Conservation (phyloP, 129 eudicot species). For the Tanacetum coccineum region DNA sequence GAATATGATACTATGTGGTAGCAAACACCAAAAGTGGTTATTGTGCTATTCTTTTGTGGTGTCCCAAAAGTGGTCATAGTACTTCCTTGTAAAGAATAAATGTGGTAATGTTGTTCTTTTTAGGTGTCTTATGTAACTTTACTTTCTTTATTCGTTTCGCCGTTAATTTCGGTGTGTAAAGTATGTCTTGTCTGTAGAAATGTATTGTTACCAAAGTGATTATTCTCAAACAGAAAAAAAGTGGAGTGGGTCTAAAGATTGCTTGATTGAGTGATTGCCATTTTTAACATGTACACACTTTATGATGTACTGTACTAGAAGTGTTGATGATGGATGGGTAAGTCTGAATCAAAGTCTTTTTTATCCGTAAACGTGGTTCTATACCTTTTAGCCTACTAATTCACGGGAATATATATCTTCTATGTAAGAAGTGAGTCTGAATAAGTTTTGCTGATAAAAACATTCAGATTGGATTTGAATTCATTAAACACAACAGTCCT, state of each 20-base stretch:
- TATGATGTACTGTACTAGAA: background rate
- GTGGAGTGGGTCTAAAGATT: background rate
- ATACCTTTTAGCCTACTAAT: too few relatives aligned
- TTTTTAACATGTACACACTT: background rate
- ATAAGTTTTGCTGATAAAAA: background rate
- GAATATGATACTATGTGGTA: background rate
- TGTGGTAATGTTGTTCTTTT: background rate
- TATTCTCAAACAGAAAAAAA: background rate
- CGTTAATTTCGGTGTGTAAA: background rate
- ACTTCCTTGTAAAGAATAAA: background rate
- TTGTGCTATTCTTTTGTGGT: background rate
- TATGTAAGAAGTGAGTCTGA: too few relatives aligned
- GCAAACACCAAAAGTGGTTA: constrained; percentile 8
- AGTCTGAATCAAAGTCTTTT: too few relatives aligned
- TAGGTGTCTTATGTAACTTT: background rate
- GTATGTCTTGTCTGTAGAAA: background rate
- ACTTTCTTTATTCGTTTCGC: background rate
- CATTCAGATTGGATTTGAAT: background rate
- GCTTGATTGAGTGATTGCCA: background rate
- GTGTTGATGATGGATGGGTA: too few relatives aligned
- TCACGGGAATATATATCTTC: too few relatives aligned
- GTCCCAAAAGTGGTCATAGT: background rate
- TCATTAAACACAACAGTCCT: background rate
- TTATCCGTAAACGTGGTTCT: too few relatives aligned
- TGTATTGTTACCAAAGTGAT: too few relatives aligned